Percentiles rank a stretch among this genome's conserved stretches.
These are phyloP conservation scores for Tilletia walkeri DNA, from an alignment of 1,284 basidiomycete genomes.

Conservation along the genomic window DNA sequence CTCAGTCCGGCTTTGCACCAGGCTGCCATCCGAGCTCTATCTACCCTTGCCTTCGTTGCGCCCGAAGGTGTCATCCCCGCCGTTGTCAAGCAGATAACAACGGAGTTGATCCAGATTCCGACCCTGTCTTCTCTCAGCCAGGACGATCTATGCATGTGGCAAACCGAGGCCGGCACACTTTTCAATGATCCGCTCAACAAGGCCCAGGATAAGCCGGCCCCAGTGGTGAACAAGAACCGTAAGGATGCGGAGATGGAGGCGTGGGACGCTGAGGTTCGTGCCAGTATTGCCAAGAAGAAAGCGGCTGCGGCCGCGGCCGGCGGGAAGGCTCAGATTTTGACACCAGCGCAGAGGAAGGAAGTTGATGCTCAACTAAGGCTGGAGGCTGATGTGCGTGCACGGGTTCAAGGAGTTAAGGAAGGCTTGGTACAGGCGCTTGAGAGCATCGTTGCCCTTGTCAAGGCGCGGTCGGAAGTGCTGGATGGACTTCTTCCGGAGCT, in stretches of 20 bases:
- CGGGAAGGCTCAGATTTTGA: conserved; percentile 32
- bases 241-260: conserved; percentile 48
- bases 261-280: conserved; percentile 54
- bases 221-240: conserved; percentile 30
- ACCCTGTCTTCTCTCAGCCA: conserved; percentile 34
- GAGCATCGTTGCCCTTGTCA: conserved; percentile 35
- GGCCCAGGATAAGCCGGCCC: conserved; percentile 27
- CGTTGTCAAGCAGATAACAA: conserved; percentile 36
- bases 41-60: conserved; percentile 43
- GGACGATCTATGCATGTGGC: conserved; percentile 51
- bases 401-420: conserved; percentile 35
- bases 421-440: conserved; percentile 34
- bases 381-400: conserved; percentile 40
- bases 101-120: conserved; percentile 28
- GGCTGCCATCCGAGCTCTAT: conserved; percentile 43
- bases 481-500: conserved; percentile 39
- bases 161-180: conserved; percentile 39
- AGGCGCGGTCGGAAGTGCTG: conserved; percentile 36
- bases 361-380: conserved; percentile 47
- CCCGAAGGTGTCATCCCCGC: conserved; percentile 42
- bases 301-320: conserved; percentile 30
- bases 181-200: conserved; percentile 47
- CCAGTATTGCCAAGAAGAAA: conserved; percentile 52
- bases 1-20: conserved; percentile 26
- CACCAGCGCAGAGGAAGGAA: conserved; percentile 46